Evolutionary conservation across 2,329 filamentous ascomycete genomes (phyloP).

Genomic region (Didymella keratinophila): DNA sequence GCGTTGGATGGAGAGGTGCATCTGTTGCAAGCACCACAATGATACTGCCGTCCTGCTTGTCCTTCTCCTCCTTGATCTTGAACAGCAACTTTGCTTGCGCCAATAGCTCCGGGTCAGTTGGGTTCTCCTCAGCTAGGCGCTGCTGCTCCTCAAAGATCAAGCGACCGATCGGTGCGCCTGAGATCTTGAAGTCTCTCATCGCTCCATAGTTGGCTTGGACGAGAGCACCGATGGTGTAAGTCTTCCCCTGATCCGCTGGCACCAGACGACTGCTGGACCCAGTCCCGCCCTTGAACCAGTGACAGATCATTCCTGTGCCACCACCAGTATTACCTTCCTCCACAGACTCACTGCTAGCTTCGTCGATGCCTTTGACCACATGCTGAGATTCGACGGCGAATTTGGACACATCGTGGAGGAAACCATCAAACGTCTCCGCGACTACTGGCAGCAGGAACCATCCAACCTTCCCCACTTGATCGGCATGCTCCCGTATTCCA

Average conservation of each 20-base stretch:
- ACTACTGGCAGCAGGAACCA: slow-evolving; percentile 66
- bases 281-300: slow-evolving; percentile 72
- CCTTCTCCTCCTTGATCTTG: slow-evolving; percentile 49
- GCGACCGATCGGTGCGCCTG: slow-evolving; percentile 68
- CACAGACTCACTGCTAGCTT: slow-evolving; percentile 60
- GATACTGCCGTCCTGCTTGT: slow-evolving; percentile 69
- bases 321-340: slow-evolving; percentile 70
- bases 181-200: slow-evolving; percentile 64
- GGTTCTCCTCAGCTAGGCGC: slow-evolving; percentile 46
- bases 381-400: slow-evolving; percentile 65
- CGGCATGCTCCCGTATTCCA: slow-evolving; percentile 57
- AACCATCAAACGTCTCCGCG: slow-evolving; percentile 70
- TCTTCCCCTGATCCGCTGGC: slow-evolving; percentile 35
- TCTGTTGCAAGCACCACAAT: slow-evolving; percentile 69
- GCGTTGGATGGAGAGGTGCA: slow-evolving; percentile 65
- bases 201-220: slow-evolving; percentile 72
- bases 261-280: slow-evolving; percentile 68
- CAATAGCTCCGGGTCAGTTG: slow-evolving; percentile 36
- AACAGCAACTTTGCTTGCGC: slow-evolving; percentile 40
- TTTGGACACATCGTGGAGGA: slow-evolving; percentile 64
- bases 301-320: slow-evolving; percentile 73
- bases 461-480: slow-evolving; percentile 55
- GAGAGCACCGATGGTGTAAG: slow-evolving; percentile 68
- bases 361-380: slow-evolving; percentile 62
- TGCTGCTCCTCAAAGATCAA: slow-evolving; percentile 60